Conservation (phyloP, 2,329 filamentous ascomycete genomes). For the Neonectria punicea region DNA sequence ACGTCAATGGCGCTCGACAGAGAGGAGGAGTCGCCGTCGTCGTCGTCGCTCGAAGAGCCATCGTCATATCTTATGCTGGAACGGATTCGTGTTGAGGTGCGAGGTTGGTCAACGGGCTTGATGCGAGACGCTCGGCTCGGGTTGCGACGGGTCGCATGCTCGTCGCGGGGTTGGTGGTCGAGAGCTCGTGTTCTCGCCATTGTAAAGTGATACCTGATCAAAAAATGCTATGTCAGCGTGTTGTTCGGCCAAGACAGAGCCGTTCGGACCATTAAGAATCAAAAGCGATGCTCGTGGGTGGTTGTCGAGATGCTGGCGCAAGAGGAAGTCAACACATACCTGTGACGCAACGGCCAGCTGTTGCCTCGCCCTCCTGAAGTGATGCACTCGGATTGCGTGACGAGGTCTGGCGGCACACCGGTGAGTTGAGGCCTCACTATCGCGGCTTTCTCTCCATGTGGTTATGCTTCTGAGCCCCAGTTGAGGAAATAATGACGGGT, state of each 20-base stretch:
- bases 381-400: not conserved
- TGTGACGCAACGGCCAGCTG: slow-evolving; percentile 15
- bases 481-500: not conserved
- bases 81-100: slow-evolving; percentile 33
- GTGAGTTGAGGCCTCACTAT: not conserved
- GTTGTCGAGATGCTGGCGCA: slow-evolving; percentile 25
- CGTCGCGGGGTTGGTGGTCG: slow-evolving; percentile 23
- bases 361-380: slow-evolving; percentile 7
- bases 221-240: slow-evolving; percentile 20
- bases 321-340: slow-evolving; percentile 27
- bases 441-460: not conserved
- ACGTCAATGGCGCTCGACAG: slow-evolving; percentile 12
- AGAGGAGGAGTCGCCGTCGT: slow-evolving; percentile 23
- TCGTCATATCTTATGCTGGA: slow-evolving; percentile 17
- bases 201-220: slow-evolving; percentile 12
- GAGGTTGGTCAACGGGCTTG: slow-evolving; percentile 17
- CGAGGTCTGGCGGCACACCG: not conserved
- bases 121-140: slow-evolving; percentile 32
- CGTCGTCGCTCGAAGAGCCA: slow-evolving; percentile 27
- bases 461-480: not conserved
- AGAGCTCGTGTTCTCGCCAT: slow-evolving; percentile 47
- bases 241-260: not conserved
- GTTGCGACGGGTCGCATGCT: slow-evolving; percentile 37
- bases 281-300: not conserved
- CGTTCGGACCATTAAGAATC: not conserved